Evolutionary conservation across 352 stramenopile genomes (phyloP).

Genomic region (Plasmopara viticola): DNA sequence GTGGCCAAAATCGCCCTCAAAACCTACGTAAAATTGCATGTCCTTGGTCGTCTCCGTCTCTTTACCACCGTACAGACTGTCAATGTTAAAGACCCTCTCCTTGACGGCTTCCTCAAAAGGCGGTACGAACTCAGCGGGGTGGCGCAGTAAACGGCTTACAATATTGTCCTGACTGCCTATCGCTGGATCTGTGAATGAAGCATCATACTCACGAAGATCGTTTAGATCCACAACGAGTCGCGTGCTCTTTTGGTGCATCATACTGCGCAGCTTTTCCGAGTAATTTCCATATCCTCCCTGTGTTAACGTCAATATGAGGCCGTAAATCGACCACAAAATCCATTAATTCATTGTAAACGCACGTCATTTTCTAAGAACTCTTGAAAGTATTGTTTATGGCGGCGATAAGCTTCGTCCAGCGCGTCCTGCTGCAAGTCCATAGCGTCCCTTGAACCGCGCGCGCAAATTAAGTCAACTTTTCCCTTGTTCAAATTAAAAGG

Average conservation of each 20-base stretch:
- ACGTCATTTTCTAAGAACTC: slow-evolving; percentile 76
- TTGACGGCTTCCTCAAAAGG: slow-evolving; percentile 82
- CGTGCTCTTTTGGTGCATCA: slow-evolving; percentile 70
- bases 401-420: slow-evolving; percentile 78
- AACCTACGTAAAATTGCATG: slow-evolving; percentile 85
- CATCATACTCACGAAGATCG: slow-evolving; percentile 87
- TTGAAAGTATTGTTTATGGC: slow-evolving; percentile 87
- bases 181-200: slow-evolving; percentile 60
- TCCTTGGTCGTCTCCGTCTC: slow-evolving; percentile 60
- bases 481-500: slow-evolving; percentile 12
- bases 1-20: slow-evolving; percentile 91
- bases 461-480: slow-evolving; percentile 21
- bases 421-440: slow-evolving; percentile 83
- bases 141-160: slow-evolving; percentile 57
- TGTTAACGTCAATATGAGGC: slow-evolving; percentile 1
- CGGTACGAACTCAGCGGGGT: slow-evolving; percentile 78
- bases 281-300: slow-evolving; percentile 75
- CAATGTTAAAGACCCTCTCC: slow-evolving; percentile 72
- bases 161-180: slow-evolving; percentile 66
- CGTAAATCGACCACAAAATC: neutral
- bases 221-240: slow-evolving; percentile 87
- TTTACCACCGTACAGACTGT: slow-evolving; percentile 77
- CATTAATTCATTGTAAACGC: slow-evolving; percentile 10
- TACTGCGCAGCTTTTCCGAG: slow-evolving; percentile 68
- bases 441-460: slow-evolving; percentile 13